Conservation (phyloP, 2,329 filamentous ascomycete genomes). For the Colletotrichum sp. region DNA sequence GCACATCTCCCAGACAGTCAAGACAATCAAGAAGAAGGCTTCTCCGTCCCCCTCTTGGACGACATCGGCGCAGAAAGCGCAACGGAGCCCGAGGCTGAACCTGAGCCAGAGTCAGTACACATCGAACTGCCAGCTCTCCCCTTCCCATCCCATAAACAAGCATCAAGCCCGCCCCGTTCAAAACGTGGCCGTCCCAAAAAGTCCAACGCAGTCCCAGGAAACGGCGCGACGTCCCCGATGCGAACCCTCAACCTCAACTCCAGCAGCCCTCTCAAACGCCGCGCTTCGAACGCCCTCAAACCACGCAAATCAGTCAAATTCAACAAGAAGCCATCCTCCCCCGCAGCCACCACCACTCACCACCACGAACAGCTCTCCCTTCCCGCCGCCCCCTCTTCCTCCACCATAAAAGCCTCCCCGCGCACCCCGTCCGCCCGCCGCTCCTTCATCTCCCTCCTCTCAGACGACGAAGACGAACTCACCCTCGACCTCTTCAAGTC, state of each 20-base stretch:
- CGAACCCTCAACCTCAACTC: background rate
- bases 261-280: background rate
- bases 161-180: background rate
- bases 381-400: background rate
- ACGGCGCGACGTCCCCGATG: background rate
- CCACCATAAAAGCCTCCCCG: background rate
- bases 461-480: constrained; percentile 43
- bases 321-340: background rate
- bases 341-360: background rate
- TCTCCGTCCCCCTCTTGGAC: background rate
- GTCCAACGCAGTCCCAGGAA: background rate
- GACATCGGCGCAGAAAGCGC: background rate
- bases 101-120: background rate
- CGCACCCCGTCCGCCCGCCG: constrained; percentile 31
- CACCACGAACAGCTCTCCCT: background rate
- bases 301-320: background rate
- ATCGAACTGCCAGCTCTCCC: background rate
- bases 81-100: background rate
- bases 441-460: constrained; percentile 48
- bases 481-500: constrained; percentile 35
- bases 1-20: background rate
- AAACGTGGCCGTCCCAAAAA: background rate
- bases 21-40: background rate
- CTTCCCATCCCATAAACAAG: background rate
- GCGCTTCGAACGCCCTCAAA: background rate